Conservation (phyloP, 805 yeast species). For the Teunomyces pallodes region DNA sequence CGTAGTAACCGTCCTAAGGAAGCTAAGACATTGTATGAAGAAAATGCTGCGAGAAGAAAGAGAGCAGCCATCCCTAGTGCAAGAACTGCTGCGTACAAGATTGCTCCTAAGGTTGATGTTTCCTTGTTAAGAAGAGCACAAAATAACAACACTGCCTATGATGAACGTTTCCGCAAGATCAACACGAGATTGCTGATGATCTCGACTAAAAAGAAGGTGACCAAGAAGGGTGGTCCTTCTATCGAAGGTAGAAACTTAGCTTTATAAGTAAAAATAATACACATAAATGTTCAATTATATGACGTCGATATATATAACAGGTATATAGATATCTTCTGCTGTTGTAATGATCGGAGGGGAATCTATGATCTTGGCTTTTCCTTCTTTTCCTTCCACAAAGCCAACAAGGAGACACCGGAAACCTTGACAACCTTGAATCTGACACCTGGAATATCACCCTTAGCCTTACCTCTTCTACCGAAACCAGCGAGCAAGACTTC, state of each 20-base stretch:
- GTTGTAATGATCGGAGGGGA: conserved; percentile 11
- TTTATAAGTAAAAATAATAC: conserved; percentile 21
- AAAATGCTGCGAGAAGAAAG: conserved; percentile 85
- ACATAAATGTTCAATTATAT: conserved; percentile 4
- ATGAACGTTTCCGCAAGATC: conserved; percentile 79
- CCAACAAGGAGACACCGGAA: conserved; percentile 98
- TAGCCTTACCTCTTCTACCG: conserved; percentile 99
- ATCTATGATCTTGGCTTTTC: conserved; percentile 99
- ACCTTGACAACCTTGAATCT: conserved; percentile 99
- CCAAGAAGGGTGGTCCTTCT: conserved; percentile 70
- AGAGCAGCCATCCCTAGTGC: conserved; percentile 97
- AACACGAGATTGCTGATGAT: conserved; percentile 54
- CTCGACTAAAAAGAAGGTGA: conserved; percentile 46
- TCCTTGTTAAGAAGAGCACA: conserved; percentile 43
- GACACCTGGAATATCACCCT: conserved; percentile 99
- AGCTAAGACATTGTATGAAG: conserved; percentile 72
- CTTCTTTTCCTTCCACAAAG: conserved; percentile 99
- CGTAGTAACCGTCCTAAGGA: conserved; percentile 30
- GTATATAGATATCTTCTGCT: conserved; percentile 8
- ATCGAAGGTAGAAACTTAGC: conserved; percentile 69
- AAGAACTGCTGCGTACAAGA: conserved; percentile 80
- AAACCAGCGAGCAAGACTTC: conserved; percentile 99
- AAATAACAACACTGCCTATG: conserved; percentile 51
- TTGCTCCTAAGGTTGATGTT: conserved; percentile 79
- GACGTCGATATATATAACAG: conserved; percentile 10